phyloP scores from a whole-genome alignment of 225 moss, liverwort and hornwort genomes.

The Bryum argenteum region DNA sequence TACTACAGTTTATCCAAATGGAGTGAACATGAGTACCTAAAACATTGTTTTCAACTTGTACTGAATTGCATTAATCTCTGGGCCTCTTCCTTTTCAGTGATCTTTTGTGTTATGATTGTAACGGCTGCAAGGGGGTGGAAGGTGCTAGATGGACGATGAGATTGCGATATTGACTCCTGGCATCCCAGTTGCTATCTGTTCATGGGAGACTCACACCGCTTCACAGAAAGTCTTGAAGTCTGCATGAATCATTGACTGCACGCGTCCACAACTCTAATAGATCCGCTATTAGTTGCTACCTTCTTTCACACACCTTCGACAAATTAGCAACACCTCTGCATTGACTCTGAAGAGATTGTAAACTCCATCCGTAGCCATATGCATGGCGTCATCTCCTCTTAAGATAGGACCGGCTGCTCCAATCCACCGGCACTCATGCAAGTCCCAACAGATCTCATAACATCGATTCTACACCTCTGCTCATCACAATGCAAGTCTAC shows the following conservation, averaged over 20 bases:
- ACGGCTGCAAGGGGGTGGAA: constrained; percentile 7
- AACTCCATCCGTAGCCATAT: background rate
- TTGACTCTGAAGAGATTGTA: background rate
- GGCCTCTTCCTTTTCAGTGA: background rate
- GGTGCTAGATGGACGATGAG: background rate
- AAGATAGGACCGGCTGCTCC: constrained; percentile 34
- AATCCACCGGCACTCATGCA: constrained; percentile 14
- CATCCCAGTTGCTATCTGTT: constrained; percentile 31
- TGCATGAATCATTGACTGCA: background rate
- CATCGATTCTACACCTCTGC: background rate
- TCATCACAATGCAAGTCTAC: background rate
- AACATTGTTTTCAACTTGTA: no score
- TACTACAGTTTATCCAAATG: no score
- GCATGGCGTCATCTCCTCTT: constrained; percentile 10
- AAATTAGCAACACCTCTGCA: background rate
- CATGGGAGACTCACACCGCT: constrained; percentile 1
- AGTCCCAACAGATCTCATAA: constrained; percentile 30
- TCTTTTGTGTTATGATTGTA: constrained; percentile 19
- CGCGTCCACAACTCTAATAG: background rate
- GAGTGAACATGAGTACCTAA: no score
- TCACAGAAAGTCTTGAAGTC: constrained; percentile 14
- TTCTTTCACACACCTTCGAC: background rate
- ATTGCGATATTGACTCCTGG: background rate
- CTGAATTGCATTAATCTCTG: no score
- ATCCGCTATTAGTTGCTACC: background rate